Evolutionary conservation across 345 rosid genomes (phyloP).

Genomic region (Populus pruinosa): DNA sequence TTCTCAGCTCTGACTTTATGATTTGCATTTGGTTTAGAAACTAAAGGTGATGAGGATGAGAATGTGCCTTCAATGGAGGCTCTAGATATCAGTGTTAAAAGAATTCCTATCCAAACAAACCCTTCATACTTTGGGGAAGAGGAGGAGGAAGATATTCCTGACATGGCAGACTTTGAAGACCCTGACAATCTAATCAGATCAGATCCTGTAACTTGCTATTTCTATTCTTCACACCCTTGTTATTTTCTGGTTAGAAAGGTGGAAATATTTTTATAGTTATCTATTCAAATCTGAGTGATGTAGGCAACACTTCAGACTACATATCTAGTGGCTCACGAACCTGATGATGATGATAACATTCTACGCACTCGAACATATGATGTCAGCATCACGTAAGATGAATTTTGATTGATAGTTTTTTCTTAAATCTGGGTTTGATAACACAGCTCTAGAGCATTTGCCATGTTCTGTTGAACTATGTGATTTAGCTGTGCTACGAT

Average conservation of each 20-base stretch:
- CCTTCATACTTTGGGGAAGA: constrained; percentile 79
- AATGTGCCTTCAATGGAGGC: constrained; percentile 89
- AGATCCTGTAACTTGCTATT: constrained; percentile 55
- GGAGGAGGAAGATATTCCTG: constrained; percentile 92
- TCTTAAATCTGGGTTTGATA: not conserved
- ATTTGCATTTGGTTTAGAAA: constrained; percentile 33
- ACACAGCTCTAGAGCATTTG: not conserved
- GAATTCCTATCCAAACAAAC: constrained; percentile 51
- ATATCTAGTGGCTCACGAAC: constrained; percentile 78
- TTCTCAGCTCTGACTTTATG: not conserved
- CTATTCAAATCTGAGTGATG: constrained; percentile 2
- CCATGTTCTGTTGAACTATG: not conserved
- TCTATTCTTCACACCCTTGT: not conserved
- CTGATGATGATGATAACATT: constrained; percentile 87
- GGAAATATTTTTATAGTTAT: not conserved
- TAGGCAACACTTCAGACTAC: constrained; percentile 85
- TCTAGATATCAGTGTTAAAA: constrained; percentile 52
- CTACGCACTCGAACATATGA: constrained; percentile 94
- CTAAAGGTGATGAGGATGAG: constrained; percentile 64
- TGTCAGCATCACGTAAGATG: constrained; percentile 92
- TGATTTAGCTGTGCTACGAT: not conserved
- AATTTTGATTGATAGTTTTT: not conserved
- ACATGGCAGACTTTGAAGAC: constrained; percentile 87
- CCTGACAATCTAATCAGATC: constrained; percentile 61
- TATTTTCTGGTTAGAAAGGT: not conserved